A percentile compares a stretch with the other conserved stretches of the same genome.
Evolutionary conservation across 1,139 yeast species (phyloP).

Genomic region (Meyerozyma sp.): DNA sequence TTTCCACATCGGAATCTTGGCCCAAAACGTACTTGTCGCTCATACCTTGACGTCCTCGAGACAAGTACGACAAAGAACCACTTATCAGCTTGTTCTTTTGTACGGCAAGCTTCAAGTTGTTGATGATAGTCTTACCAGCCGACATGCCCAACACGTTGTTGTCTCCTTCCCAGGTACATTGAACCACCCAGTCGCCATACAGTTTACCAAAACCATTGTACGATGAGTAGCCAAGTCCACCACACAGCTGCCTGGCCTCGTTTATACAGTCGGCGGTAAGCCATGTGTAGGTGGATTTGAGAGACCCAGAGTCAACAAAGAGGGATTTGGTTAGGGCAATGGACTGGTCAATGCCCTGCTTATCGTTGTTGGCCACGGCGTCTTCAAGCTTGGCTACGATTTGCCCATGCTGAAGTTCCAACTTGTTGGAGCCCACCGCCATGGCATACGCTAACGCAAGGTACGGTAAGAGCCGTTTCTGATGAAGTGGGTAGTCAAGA

Average conservation of each 20-base stretch:
- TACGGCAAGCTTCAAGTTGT: conserved; percentile 1
- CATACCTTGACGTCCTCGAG: conserved; percentile 9
- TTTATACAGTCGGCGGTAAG: conserved; percentile 11
- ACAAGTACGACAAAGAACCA: conserved; percentile 1
- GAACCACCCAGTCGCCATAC: conserved; percentile 16
- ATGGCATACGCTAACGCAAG: conserved; percentile 12
- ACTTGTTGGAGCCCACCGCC: conserved; percentile 10
- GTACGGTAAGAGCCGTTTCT: conserved; percentile 12
- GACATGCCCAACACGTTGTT: conserved; percentile 14
- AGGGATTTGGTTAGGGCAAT: conserved; percentile 12
- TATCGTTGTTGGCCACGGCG: conserved; percentile 10
- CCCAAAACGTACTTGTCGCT: conserved; percentile 7
- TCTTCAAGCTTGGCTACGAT: conserved; percentile 10
- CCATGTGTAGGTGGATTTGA: conserved; percentile 14
- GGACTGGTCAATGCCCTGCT: conserved; percentile 6
- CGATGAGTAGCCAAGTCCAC: conserved; percentile 16
- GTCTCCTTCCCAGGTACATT: conserved; percentile 16
- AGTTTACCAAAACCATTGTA: conserved; percentile 14
- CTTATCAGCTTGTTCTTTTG: neutral
- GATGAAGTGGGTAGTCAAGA: conserved; percentile 14
- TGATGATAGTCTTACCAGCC: conserved; percentile 5
- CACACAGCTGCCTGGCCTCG: conserved; percentile 13
- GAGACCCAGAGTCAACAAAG: conserved; percentile 13
- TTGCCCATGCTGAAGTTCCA: conserved; percentile 10
- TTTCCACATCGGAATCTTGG: conserved; percentile 8